phyloP scores from a whole-genome alignment of 106 monocot species.

The Platanthera guangdongensis region DNA sequence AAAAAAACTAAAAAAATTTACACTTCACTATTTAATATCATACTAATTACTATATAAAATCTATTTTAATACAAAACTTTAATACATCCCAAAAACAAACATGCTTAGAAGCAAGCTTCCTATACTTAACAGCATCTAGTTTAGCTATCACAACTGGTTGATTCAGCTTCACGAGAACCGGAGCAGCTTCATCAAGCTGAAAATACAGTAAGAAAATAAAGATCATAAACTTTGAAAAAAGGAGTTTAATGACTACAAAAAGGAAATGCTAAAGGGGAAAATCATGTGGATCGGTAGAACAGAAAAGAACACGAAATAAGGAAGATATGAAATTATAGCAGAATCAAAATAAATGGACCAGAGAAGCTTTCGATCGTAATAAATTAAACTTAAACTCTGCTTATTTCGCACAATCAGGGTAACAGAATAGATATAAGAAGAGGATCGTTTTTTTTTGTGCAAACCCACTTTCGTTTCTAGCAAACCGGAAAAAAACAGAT shows the following conservation, averaged over 20 bases:
- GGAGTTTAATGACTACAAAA: neutral
- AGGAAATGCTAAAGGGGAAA: no score
- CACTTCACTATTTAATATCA: no score
- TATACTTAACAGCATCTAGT: conserved; percentile 86
- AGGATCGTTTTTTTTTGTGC: neutral
- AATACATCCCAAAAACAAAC: no score
- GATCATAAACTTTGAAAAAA: neutral
- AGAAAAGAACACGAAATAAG: no score
- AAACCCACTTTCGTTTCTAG: no score
- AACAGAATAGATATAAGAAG: neutral
- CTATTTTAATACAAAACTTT: no score
- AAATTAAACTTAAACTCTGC: neutral
- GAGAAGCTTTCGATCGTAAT: neutral
- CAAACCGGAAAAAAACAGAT: no score
- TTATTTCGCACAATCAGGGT: neutral
- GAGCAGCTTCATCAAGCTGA: conserved; percentile 92
- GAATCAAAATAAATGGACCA: neutral
- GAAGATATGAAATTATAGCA: neutral
- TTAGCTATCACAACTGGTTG: conserved; percentile 74
- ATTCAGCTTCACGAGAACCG: conserved; percentile 47
- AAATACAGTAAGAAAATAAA: conserved; percentile 4
- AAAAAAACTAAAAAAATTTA: no score
- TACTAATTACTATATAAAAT: no score
- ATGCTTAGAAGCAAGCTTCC: conserved; percentile 72
- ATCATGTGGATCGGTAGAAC: no score